phyloP scores from a whole-genome alignment of 805 yeast species.

The Vanderwaltozyma verrucispora region DNA sequence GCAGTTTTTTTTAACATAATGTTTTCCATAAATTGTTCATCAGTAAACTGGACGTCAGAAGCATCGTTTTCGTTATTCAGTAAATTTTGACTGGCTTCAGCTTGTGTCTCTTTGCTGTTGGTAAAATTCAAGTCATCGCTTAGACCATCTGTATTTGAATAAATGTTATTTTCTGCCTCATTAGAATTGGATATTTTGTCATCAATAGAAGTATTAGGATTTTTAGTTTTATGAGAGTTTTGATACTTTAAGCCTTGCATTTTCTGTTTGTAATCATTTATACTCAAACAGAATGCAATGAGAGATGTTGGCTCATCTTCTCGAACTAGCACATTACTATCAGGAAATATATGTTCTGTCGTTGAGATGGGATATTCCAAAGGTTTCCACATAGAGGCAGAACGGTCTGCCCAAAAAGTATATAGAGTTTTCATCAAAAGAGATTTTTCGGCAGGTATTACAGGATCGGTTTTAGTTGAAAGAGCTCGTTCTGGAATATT shows the following conservation, averaged over 20 bases:
- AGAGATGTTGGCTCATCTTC: constrained; percentile 96
- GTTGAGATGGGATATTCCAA: constrained; percentile 68
- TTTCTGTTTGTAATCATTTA: constrained; percentile 69
- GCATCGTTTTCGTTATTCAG: not conserved
- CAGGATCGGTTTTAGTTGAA: not conserved
- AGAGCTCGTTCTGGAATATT: not conserved
- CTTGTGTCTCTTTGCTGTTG: no score
- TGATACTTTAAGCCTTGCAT: constrained; percentile 27
- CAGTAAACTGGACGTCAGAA: not conserved
- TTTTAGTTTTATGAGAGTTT: no score
- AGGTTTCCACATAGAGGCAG: constrained; percentile 93
- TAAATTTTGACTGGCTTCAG: no score
- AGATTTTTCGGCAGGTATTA: constrained; percentile 40
- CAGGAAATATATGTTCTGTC: constrained; percentile 85
- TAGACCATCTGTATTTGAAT: no score
- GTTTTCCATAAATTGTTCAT: constrained; percentile 39
- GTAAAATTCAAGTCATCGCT: no score
- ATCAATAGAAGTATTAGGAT: not conserved
- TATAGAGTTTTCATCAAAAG: constrained; percentile 76
- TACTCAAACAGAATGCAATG: constrained; percentile 83
- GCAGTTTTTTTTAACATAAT: constrained; percentile 75
- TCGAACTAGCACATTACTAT: constrained; percentile 84
- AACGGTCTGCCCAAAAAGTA: constrained; percentile 95
- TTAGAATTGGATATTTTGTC: not conserved
- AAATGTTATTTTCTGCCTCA: no score